phyloP scores from a whole-genome alignment of 495 filamentous ascomycete species.

The Cenococcum geophilum region DNA sequence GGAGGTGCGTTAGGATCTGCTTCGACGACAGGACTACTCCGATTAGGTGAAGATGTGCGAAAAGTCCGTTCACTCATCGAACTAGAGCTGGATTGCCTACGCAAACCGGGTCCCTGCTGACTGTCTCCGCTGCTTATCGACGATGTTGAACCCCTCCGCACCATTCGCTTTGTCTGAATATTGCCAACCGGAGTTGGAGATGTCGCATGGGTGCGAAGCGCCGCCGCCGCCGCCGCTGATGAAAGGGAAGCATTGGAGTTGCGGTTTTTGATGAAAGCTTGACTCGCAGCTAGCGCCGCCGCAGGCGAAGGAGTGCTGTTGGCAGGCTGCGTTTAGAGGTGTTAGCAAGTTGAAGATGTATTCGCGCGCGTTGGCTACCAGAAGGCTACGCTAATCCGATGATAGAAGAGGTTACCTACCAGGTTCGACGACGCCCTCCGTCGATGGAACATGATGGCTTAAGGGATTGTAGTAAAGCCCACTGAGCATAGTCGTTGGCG shows the following conservation, averaged over 20 bases:
- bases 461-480: neutral
- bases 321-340: slow-evolving; percentile 45
- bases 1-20: slow-evolving; percentile 55
- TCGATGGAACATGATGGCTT: slow-evolving; percentile 32
- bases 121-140: slow-evolving; percentile 52
- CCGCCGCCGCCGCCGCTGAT: slow-evolving; percentile 76
- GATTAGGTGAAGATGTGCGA: slow-evolving; percentile 59
- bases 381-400: neutral
- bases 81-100: slow-evolving; percentile 60
- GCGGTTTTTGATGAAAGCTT: slow-evolving; percentile 68
- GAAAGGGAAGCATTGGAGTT: slow-evolving; percentile 62
- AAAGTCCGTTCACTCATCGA: slow-evolving; percentile 88
- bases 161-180: slow-evolving; percentile 79
- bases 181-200: slow-evolving; percentile 71
- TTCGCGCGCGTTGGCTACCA: neutral
- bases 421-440: slow-evolving; percentile 29
- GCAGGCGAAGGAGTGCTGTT: slow-evolving; percentile 60
- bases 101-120: slow-evolving; percentile 45
- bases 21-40: slow-evolving; percentile 27
- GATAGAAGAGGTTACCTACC: slow-evolving; percentile 23
- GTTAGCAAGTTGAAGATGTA: slow-evolving; percentile 8
- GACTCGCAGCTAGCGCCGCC: slow-evolving; percentile 67
- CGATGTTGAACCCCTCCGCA: slow-evolving; percentile 62
- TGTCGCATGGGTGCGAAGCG: slow-evolving; percentile 66
- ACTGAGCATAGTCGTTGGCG: neutral